Percentiles rank a stretch among this genome's conserved stretches.
phyloP scores from a whole-genome alignment of 371 early-diverging fungal genomes.

The Polyrhizophydium stewartii region DNA sequence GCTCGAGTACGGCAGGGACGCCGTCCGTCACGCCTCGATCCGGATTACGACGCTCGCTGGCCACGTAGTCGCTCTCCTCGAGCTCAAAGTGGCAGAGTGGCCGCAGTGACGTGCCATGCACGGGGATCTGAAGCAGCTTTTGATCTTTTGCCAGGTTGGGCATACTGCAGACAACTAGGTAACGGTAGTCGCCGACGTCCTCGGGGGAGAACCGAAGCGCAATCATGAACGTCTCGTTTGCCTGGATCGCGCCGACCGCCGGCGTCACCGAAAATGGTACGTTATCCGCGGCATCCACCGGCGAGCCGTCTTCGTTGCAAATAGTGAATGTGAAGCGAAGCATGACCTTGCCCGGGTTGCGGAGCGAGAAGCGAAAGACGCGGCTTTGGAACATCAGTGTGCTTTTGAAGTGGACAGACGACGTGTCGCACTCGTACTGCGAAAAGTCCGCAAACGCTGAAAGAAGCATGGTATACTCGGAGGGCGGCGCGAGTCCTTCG shows the following conservation, averaged over 20 bases:
- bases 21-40: constrained; percentile 15
- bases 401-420: constrained; percentile 40
- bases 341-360: constrained; percentile 40
- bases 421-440: constrained; percentile 37
- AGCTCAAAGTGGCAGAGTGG: constrained; percentile 59
- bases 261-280: constrained; percentile 40
- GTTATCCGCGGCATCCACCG: constrained; percentile 17
- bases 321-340: constrained; percentile 28
- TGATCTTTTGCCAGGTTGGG: constrained; percentile 33
- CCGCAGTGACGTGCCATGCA: constrained; percentile 34
- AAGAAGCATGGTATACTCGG: constrained; percentile 25
- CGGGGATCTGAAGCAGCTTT: constrained; percentile 23
- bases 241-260: constrained; percentile 24
- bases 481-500: constrained; percentile 16
- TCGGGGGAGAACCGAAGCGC: constrained; percentile 39
- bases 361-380: constrained; percentile 33
- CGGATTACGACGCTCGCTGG: constrained; percentile 32
- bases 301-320: constrained; percentile 22
- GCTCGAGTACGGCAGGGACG: constrained; percentile 34
- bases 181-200: constrained; percentile 38
- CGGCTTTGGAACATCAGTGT: constrained; percentile 52
- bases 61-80: constrained; percentile 43
- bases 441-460: constrained; percentile 46
- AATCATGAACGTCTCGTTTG: constrained; percentile 29
- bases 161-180: constrained; percentile 16